Conservation (phyloP, 257 asterid species). For the Forsythia suspensa region DNA sequence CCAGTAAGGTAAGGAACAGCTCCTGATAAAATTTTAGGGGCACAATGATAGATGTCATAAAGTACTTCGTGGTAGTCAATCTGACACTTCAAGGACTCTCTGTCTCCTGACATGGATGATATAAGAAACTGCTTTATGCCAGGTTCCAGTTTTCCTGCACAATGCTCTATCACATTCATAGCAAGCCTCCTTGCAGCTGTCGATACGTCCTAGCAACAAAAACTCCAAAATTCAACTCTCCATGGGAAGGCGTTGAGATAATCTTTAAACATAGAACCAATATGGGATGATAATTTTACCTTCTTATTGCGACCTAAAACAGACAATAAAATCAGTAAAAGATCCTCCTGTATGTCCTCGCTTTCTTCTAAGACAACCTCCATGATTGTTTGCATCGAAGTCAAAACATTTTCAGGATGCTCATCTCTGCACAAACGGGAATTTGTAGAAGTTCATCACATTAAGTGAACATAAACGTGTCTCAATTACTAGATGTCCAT, state of each 20-base stretch:
- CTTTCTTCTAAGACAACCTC: slow-evolving; percentile 87
- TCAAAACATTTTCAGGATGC: slow-evolving; percentile 74
- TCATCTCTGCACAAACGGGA: slow-evolving; percentile 17
- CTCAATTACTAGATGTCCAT: slow-evolving; percentile 10
- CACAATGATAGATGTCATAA: slow-evolving; percentile 70
- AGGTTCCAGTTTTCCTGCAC: slow-evolving; percentile 88
- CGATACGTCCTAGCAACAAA: slow-evolving; percentile 55
- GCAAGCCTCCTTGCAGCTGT: slow-evolving; percentile 83
- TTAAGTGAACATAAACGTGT: slow-evolving; percentile 29
- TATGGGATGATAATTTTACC: slow-evolving; percentile 38
- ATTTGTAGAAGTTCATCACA: slow-evolving; percentile 48
- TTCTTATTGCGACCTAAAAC: slow-evolving; percentile 73
- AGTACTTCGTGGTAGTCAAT: slow-evolving; percentile 72
- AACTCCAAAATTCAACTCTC: slow-evolving; percentile 19
- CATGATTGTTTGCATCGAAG: slow-evolving; percentile 95
- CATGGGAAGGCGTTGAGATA: slow-evolving; percentile 9
- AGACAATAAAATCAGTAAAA: slow-evolving; percentile 65
- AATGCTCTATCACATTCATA: slow-evolving; percentile 68
- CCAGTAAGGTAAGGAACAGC: slow-evolving; percentile 94
- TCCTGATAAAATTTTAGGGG: slow-evolving; percentile 86
- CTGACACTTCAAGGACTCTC: slow-evolving; percentile 52
- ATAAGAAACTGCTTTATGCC: slow-evolving; percentile 77
- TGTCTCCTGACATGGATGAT: slow-evolving; percentile 89
- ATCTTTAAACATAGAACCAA: slow-evolving; percentile 12
- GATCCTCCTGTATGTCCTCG: slow-evolving; percentile 81